Conservation (phyloP, 148 eudicot species). For the Rhododendron molle region DNA sequence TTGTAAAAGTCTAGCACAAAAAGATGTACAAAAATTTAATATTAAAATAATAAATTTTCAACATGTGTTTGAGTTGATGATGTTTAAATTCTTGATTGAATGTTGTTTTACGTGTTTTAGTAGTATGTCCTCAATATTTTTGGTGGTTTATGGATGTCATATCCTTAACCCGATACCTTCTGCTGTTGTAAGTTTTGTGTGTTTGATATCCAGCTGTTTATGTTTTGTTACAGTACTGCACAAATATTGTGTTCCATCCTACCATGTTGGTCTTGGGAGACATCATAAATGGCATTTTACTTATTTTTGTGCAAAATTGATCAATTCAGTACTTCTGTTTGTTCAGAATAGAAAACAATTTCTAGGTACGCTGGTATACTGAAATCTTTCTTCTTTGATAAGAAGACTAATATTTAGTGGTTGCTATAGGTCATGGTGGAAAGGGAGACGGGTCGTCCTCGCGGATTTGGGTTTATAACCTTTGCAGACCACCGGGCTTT, state of each 20-base stretch:
- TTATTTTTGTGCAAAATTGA: not conserved
- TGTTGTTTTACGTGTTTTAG: not conserved
- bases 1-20: too few species aligned
- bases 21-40: too few species aligned
- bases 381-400: not conserved
- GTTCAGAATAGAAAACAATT: not conserved
- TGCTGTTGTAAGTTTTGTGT: not conserved
- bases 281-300: not conserved
- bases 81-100: not conserved
- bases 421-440: slow-evolving; percentile 41
- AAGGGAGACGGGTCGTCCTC: slow-evolving; percentile 53
- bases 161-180: too few species aligned
- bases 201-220: not conserved
- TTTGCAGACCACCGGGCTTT: slow-evolving; percentile 43
- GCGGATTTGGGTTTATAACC: slow-evolving; percentile 52
- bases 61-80: not conserved
- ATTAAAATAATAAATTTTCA: too few species aligned
- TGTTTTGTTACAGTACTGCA: not conserved
- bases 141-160: too few species aligned
- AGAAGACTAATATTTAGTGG: not conserved
- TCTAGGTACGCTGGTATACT: not conserved
- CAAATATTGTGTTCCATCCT: not conserved
- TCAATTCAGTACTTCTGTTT: not conserved
- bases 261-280: not conserved
- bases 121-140: not conserved